A percentile compares a stretch with the other conserved stretches of the same genome.
These are phyloP conservation scores for Porcisia hertigi DNA, from an alignment of 208 protist genomes.

Conservation along the genomic window DNA sequence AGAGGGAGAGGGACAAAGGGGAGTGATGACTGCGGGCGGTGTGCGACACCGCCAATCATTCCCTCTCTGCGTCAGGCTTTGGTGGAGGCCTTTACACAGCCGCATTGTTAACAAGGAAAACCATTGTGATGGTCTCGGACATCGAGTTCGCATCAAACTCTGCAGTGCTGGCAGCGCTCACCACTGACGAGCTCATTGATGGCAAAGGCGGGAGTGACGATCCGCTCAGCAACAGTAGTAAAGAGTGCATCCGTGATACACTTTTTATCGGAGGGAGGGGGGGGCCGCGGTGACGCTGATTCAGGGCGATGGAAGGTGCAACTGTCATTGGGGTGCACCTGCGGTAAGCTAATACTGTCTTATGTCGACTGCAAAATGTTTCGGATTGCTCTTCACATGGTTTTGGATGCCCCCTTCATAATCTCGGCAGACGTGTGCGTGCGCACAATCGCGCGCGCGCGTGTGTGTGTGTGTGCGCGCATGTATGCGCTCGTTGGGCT, in stretches of 20 bases:
- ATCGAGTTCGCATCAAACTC: not conserved
- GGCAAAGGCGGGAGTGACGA: not conserved
- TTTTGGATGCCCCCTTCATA: conserved; percentile 13
- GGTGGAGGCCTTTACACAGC: not conserved
- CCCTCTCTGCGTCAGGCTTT: not conserved
- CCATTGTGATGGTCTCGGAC: not conserved
- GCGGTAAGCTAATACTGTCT: conserved; percentile 22
- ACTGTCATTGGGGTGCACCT: conserved; percentile 26
- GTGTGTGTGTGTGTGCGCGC: not conserved
- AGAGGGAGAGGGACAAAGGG: not conserved
- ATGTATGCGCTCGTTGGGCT: not conserved
- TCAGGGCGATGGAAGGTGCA: conserved; percentile 16
- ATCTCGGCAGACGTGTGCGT: not conserved
- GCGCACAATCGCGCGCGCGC: not conserved
- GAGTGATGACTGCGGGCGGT: not conserved
- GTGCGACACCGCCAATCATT: not conserved
- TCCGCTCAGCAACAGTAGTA: conserved; percentile 7
- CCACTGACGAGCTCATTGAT: not conserved
- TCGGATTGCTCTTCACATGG: conserved; percentile 26
- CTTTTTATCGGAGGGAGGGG: conserved; percentile 1
- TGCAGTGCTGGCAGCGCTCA: not conserved
- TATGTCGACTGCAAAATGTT: conserved; percentile 33
- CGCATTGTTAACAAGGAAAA: not conserved
- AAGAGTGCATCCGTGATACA: conserved; percentile 19
- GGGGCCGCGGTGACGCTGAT: conserved; percentile 9